Conservation (phyloP, 78 protist species). For the Neovahlkampfia damariscottae region DNA sequence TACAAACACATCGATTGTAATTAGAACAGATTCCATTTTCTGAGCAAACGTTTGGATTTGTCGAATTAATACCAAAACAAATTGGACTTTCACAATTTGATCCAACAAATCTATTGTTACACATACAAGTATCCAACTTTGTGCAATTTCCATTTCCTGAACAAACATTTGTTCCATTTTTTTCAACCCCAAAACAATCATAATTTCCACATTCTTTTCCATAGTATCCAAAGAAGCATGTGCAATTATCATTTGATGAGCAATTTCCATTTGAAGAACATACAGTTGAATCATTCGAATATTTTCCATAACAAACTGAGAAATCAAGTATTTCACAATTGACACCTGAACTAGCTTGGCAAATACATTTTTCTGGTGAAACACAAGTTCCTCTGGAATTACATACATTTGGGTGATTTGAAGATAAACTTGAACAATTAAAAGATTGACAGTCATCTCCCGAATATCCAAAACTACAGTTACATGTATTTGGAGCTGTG, state of each 20-base stretch:
- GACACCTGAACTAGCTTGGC: not conserved
- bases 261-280: not conserved
- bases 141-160: too few relatives aligned
- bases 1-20: too few relatives aligned
- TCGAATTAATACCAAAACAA: too few relatives aligned
- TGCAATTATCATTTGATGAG: not conserved
- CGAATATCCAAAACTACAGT: not conserved
- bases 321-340: not conserved
- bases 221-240: not conserved
- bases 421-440: too few relatives aligned
- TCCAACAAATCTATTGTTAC: too few relatives aligned
- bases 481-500: slow-evolving; percentile 1
- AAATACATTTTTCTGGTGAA: not conserved
- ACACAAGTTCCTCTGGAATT: not conserved
- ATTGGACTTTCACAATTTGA: too few relatives aligned
- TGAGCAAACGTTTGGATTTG: too few relatives aligned
- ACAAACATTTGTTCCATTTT: too few relatives aligned
- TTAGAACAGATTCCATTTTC: too few relatives aligned
- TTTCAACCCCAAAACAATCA: too few relatives aligned
- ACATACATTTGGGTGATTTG: not conserved
- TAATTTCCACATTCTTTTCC: not conserved
- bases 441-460: not conserved
- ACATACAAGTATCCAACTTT: too few relatives aligned
- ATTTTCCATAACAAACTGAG: not conserved
- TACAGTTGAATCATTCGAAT: not conserved